Conservation (phyloP, 768 basidiomycete species). For the Infundibulicybe gibba region DNA sequence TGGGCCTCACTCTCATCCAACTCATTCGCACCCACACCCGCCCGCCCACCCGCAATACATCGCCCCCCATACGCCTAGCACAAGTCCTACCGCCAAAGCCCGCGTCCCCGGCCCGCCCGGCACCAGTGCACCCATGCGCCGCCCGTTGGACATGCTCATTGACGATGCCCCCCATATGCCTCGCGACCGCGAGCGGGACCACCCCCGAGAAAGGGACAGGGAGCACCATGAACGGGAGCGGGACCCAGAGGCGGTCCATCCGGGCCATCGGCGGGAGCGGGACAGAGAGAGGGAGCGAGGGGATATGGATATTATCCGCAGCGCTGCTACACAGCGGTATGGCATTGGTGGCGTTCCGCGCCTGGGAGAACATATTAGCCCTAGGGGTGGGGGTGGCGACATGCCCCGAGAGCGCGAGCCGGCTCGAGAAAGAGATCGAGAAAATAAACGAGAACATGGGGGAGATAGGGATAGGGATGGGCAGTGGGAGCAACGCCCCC, state of each 20-base stretch:
- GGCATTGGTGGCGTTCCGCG: no score
- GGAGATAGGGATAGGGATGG: slow-evolving; percentile 4
- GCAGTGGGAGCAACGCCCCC: slow-evolving; percentile 1
- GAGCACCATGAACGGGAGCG: no score
- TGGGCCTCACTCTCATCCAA: neutral
- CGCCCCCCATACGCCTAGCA: no score
- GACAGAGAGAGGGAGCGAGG: neutral
- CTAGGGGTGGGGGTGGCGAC: neutral
- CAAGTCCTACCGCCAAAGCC: no score
- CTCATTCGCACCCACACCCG: neutral
- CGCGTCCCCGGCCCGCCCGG: no score
- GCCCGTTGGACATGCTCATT: no score
- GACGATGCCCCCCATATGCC: no score
- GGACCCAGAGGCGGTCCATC: no score
- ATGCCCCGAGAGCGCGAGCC: no score
- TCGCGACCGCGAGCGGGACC: neutral
- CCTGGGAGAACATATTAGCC: no score
- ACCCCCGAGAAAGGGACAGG: neutral
- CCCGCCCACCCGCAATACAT: neutral
- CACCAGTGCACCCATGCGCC: no score
- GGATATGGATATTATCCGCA: neutral
- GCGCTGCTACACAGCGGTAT: neutral
- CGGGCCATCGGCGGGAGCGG: no score
- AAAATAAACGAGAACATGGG: neutral
- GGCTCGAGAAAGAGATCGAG: neutral